phyloP scores from a whole-genome alignment of 768 basidiomycete genomes.

The Suillus lakei region DNA sequence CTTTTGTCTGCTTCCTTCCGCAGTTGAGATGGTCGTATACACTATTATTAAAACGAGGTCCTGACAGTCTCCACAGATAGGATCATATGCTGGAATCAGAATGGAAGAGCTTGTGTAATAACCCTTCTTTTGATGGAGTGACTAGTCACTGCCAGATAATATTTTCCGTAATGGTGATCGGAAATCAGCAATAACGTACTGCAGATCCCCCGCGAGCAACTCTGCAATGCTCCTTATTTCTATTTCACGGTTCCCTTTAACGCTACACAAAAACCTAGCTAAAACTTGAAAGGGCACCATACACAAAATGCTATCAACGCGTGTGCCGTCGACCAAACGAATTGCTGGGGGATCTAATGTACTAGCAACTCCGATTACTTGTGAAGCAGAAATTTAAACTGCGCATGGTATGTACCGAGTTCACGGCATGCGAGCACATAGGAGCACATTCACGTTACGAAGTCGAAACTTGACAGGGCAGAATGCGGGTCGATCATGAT shows the following conservation, averaged over 20 bases:
- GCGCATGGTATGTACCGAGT: neutral
- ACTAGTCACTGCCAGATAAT: neutral
- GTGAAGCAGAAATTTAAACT: neutral
- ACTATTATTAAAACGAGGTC: neutral
- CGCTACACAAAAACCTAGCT: neutral
- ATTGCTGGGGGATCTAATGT: neutral
- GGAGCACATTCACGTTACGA: neutral
- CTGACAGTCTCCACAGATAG: constrained; percentile 4
- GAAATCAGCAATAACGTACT: neutral
- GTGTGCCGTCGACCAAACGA: neutral
- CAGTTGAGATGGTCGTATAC: neutral
- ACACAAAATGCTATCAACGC: neutral
- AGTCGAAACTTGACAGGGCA: neutral
- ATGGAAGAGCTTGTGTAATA: constrained; percentile 1
- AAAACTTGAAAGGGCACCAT: neutral
- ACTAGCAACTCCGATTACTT: neutral
- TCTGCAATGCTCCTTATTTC: neutral
- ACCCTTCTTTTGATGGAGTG: neutral
- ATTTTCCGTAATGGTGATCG: neutral
- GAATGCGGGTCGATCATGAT: constrained; percentile 5
- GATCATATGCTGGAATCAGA: neutral
- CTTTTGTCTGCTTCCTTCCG: neutral
- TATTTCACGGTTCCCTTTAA: neutral
- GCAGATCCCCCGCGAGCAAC: constrained; percentile 1
- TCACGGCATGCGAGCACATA: neutral